phyloP scores from a whole-genome alignment of 371 early-diverging fungal genomes.

The Mortierella sp. region DNA sequence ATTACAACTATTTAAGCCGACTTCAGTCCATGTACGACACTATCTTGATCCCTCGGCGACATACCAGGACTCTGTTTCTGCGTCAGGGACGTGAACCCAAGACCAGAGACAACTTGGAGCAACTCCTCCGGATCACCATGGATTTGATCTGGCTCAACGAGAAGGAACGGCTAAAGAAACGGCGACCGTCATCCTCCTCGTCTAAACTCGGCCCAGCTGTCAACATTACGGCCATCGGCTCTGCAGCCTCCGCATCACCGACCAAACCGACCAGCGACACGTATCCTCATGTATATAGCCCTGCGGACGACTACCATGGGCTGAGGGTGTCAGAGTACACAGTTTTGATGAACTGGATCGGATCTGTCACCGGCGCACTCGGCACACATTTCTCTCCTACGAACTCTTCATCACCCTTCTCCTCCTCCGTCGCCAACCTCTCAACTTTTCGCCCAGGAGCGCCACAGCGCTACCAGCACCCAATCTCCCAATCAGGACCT shows the following conservation, averaged over 20 bases:
- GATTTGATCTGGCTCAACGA: slow-evolving; percentile 52
- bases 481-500: background rate
- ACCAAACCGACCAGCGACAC: too few relatives aligned
- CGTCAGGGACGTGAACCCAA: slow-evolving; percentile 32
- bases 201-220: background rate
- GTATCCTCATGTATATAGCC: background rate
- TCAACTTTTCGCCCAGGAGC: background rate
- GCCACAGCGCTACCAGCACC: background rate
- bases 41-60: slow-evolving; percentile 27
- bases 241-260: too few relatives aligned
- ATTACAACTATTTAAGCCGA: slow-evolving; percentile 38
- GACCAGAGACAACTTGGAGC: slow-evolving; percentile 27
- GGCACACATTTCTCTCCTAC: background rate
- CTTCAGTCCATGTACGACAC: slow-evolving; percentile 32
- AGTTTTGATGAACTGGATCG: slow-evolving; percentile 52
- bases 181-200: background rate
- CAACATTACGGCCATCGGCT: too few relatives aligned
- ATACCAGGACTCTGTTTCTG: slow-evolving; percentile 33
- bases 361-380: slow-evolving; percentile 10
- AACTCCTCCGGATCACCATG: slow-evolving; percentile 32
- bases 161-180: slow-evolving; percentile 24
- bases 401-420: background rate
- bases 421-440: background rate
- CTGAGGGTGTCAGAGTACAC: slow-evolving; percentile 51
- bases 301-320: slow-evolving; percentile 36